These are phyloP conservation scores for Cryptococcus neoformans DNA, from an alignment of 1,284 basidiomycete species.

Conservation along the genomic window DNA sequence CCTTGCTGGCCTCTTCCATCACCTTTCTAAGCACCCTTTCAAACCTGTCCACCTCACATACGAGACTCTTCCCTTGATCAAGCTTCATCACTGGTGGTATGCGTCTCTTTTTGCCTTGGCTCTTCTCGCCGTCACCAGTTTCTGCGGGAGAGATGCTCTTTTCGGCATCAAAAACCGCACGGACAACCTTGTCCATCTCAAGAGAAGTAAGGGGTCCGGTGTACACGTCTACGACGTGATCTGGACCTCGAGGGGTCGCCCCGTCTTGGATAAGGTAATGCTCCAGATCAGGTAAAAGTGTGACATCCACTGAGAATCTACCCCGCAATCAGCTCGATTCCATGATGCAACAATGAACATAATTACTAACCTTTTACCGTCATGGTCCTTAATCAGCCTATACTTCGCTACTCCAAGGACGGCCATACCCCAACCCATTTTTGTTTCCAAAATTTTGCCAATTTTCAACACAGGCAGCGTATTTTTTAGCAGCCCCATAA, in stretches of 20 bases:
- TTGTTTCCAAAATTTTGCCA: slow-evolving; percentile 8
- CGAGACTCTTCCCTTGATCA: slow-evolving; percentile 16
- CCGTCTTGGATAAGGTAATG: slow-evolving; percentile 32
- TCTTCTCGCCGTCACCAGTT: neutral
- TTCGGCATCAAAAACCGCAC: neutral
- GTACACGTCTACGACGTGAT: slow-evolving; percentile 11
- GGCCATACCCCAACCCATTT: slow-evolving; percentile 7
- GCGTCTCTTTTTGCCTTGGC: neutral
- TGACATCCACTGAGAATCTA: slow-evolving; percentile 26
- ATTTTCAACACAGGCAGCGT: slow-evolving; percentile 29
- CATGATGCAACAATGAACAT: neutral
- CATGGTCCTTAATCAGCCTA: slow-evolving; percentile 9
- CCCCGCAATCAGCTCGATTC: neutral
- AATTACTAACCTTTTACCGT: slow-evolving; percentile 7
- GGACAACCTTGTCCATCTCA: neutral
- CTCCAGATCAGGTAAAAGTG: slow-evolving; percentile 10
- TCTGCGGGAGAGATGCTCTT: neutral
- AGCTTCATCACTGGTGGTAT: slow-evolving; percentile 15
- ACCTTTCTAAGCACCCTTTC: slow-evolving; percentile 10
- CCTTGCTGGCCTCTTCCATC: slow-evolving; percentile 1
- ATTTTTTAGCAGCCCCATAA: slow-evolving; percentile 26
- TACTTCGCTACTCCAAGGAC: slow-evolving; percentile 6
- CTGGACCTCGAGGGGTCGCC: slow-evolving; percentile 6
- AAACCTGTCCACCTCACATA: slow-evolving; percentile 12
- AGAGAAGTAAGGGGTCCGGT: slow-evolving; percentile 23